Evolutionary conservation across 2,329 filamentous ascomycete genomes (phyloP), one percentile per base, ranked within the genome.

Genomic region (Phoma herbarum): DNA sequence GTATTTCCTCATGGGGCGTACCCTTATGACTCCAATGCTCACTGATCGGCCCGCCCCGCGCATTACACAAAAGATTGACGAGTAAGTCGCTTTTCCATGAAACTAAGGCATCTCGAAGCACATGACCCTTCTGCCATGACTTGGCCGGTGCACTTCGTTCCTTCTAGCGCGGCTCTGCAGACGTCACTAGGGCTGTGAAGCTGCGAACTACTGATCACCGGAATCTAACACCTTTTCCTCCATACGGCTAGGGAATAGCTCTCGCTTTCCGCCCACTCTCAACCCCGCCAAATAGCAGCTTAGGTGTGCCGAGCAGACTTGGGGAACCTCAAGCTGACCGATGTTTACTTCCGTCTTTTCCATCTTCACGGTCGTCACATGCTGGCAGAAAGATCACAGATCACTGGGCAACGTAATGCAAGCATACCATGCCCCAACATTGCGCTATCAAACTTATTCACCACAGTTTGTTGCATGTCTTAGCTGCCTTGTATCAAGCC

Each of bases 141-240:
- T 70, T 69, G 61, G 65, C 66, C 26, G 18, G 52, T 63, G 48
- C 50, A 37, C 42, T 60, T 44, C 50, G 51, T 57, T 39, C 23
- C 52, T 61, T 55, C 61, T 68, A 67, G 67, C 65, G 70, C 69
- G 66, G 63, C 66, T 73, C 69, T 68, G 61, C 62, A 59, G 62
- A 70, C 65, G 66, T 72, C 64, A 72, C 45, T 29, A 58, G 31
- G 50, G 59, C 61, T 61, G 52, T 63, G 35, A 39, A 51, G 55
- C 52, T 63, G 62, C 66, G 46, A 61, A 61, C 60, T 50, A 62
- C 64, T 63, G 62, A 63, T 62, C 49, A 48, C 48, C 61, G 58
- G 62, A 53, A 50, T 55, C 37, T 50, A 57, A 57, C 50, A 59
- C 57, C 45, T 42, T 51, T 51, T 46, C 56, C 50, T 47, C 11